These are phyloP conservation scores for Chrysopogon serrulatus DNA, from an alignment of 176 grass and related monocot genomes.

Conservation along the genomic window DNA sequence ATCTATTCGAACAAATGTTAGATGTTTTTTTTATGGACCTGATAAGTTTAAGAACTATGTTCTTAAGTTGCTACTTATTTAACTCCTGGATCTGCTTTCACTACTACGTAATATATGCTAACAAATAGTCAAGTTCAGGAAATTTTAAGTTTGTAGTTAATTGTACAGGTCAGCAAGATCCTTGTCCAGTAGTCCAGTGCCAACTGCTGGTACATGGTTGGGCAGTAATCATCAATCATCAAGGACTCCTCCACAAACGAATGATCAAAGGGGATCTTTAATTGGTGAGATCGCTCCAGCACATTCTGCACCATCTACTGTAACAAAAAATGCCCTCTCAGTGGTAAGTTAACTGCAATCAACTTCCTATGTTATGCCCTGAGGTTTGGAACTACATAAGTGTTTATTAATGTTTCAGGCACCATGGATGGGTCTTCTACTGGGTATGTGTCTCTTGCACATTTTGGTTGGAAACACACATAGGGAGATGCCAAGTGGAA, in stretches of 20 bases:
- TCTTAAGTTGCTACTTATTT: neutral
- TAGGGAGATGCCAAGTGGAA: conserved; percentile 39
- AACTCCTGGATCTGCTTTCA: neutral
- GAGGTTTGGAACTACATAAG: neutral
- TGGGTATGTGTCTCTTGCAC: conserved; percentile 44
- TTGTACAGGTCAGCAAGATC: conserved; percentile 88
- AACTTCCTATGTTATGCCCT: conserved; percentile 5
- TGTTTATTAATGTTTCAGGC: conserved; percentile 42
- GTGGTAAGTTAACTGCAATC: conserved; percentile 50
- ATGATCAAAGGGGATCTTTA: conserved; percentile 40
- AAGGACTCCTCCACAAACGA: conserved; percentile 28
- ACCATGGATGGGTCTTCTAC: conserved; percentile 56
- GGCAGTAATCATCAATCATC: conserved; percentile 28
- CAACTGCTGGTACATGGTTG: conserved; percentile 59
- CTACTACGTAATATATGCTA: neutral
- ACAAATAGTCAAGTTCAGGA: conserved; percentile 1
- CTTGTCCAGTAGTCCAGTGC: conserved; percentile 76
- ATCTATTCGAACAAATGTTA: neutral
- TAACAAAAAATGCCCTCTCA: conserved; percentile 65
- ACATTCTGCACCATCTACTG: conserved; percentile 41
- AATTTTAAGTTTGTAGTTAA: neutral
- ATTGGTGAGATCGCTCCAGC: conserved; percentile 18
- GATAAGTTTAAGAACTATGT: neutral
- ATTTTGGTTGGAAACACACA: conserved; percentile 35
- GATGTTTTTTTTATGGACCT: conserved; percentile 1